Percentiles rank a stretch among this genome's conserved stretches.
These are phyloP conservation scores for Dalbergia cochinchinensis DNA, from an alignment of 306 rosid genomes.

Conservation along the genomic window DNA sequence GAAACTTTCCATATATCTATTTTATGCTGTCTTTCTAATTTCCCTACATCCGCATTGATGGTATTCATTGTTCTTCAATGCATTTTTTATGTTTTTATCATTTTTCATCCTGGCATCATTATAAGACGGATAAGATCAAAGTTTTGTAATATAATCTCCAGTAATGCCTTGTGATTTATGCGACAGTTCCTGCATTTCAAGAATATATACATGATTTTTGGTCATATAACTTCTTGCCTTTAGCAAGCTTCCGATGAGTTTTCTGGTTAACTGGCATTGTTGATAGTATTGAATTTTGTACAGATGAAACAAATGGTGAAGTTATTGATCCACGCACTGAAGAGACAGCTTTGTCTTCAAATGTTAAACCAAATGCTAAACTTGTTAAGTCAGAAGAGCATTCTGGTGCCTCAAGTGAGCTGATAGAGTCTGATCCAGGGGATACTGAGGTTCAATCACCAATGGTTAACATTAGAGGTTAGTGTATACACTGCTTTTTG, in stretches of 20 bases:
- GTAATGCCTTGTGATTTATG: neutral
- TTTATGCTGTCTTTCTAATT: constrained; percentile 23
- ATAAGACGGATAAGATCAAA: neutral
- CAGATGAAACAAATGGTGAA: constrained; percentile 63
- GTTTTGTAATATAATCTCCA: neutral
- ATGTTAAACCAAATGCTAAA: constrained; percentile 42
- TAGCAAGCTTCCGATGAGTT: constrained; percentile 34
- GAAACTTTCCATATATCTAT: neutral
- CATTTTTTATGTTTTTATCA: constrained; percentile 24
- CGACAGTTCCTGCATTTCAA: neutral
- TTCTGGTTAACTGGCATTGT: constrained; percentile 15
- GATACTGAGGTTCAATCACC: constrained; percentile 64
- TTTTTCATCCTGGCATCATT: neutral
- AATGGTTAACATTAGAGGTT: constrained; percentile 53
- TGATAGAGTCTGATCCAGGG: constrained; percentile 52
- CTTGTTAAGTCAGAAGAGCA: constrained; percentile 43
- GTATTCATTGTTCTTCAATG: constrained; percentile 10
- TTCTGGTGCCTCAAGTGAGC: constrained; percentile 62
- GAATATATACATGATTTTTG: constrained; percentile 25
- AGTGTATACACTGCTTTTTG: constrained; percentile 35
- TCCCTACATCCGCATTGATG: constrained; percentile 9
- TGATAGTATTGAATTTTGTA: constrained; percentile 38
- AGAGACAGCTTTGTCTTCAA: constrained; percentile 46
- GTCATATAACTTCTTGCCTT: constrained; percentile 21
- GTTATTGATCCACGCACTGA: constrained; percentile 59